phyloP scores from a whole-genome alignment of 805 yeast genomes.

The Kockiozyma suomiensis region DNA sequence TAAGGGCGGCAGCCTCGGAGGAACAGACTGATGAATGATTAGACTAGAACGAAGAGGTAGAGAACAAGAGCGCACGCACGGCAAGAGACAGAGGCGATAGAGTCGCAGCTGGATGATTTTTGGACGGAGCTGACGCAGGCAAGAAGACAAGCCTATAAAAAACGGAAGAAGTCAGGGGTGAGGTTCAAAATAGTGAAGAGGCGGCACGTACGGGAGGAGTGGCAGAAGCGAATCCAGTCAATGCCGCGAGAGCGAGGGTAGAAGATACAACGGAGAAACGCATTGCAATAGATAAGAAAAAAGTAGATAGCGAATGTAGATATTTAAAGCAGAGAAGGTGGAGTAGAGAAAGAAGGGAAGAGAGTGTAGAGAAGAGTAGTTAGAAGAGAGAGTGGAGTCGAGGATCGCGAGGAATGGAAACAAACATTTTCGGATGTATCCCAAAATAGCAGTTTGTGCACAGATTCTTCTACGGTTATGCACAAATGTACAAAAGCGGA shows the following conservation, averaged over 20 bases:
- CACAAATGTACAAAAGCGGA: constrained; percentile 8
- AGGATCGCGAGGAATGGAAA: constrained; percentile 1
- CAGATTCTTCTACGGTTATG: neutral
- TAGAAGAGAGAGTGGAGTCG: neutral
- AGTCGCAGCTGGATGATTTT: constrained; percentile 55
- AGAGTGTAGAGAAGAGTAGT: neutral
- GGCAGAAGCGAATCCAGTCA: constrained; percentile 43
- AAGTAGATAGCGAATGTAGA: neutral
- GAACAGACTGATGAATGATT: constrained; percentile 51
- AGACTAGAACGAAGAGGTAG: neutral
- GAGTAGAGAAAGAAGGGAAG: neutral
- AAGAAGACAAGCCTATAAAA: constrained; percentile 63
- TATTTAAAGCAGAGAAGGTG: neutral
- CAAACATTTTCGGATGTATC: constrained; percentile 9
- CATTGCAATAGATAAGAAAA: constrained; percentile 6
- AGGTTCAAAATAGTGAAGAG: neutral
- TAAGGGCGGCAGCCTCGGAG: constrained; percentile 54
- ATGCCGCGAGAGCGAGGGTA: constrained; percentile 45
- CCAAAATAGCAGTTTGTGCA: constrained; percentile 1
- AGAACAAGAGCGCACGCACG: constrained; percentile 4
- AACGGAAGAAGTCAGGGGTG: neutral
- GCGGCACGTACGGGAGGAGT: constrained; percentile 66
- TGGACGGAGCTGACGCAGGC: constrained; percentile 82
- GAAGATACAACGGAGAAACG: constrained; percentile 36
- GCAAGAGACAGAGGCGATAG: constrained; percentile 68